phyloP scores from a whole-genome alignment of 1,284 basidiomycete genomes.

The Irpex sp. region DNA sequence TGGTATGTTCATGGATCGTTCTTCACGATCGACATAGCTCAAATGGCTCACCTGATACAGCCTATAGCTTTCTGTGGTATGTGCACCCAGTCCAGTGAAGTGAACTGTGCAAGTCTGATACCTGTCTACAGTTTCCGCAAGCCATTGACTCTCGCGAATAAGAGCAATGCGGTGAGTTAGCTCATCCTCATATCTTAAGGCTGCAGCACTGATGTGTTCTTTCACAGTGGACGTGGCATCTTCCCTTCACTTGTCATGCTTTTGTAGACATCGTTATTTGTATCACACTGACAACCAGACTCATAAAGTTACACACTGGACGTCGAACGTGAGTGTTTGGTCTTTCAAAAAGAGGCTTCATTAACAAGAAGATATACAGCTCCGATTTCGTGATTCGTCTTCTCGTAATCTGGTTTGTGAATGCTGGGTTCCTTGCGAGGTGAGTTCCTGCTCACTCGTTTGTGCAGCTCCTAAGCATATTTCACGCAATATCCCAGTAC shows the following conservation, averaged over 20 bases:
- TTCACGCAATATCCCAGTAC: not conserved
- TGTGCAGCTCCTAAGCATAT: not conserved
- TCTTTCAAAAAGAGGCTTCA: not conserved
- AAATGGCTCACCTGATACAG: not conserved
- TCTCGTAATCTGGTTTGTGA: not conserved
- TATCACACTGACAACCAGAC: not conserved
- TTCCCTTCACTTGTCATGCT: not conserved
- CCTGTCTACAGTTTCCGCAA: not conserved
- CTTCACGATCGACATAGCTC: not conserved
- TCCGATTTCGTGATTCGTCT: not conserved
- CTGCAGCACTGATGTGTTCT: not conserved
- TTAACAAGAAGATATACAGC: not conserved
- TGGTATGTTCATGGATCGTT: not conserved
- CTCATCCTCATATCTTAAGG: not conserved
- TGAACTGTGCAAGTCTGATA: not conserved
- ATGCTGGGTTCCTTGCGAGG: not conserved
- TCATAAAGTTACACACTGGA: not conserved
- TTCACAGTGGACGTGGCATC: not conserved
- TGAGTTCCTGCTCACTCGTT: not conserved
- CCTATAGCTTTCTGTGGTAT: not conserved
- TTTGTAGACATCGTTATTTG: not conserved
- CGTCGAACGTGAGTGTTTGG: not conserved
- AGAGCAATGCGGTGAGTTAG: not conserved
- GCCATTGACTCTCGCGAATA: not conserved
- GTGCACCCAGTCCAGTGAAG: not conserved